Percentiles rank a stretch among this genome's conserved stretches.
Conservation (phyloP, 148 eudicot genomes). For the Polygonum maritimum region DNA sequence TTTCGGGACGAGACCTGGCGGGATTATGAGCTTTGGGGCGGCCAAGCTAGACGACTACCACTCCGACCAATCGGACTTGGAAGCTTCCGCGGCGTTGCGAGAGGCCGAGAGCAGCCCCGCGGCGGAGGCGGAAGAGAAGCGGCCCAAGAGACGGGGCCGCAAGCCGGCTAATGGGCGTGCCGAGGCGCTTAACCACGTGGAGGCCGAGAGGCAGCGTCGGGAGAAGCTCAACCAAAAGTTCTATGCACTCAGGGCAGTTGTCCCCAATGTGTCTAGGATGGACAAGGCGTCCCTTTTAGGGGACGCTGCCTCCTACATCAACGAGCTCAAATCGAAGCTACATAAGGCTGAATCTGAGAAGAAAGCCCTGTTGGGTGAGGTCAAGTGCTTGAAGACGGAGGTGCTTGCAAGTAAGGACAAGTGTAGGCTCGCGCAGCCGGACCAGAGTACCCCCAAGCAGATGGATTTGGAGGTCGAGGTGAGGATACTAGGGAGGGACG, state of each 20-base stretch:
- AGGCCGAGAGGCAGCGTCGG: constrained; percentile 80
- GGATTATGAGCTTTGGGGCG: no score
- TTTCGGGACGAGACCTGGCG: no score
- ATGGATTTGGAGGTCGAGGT: constrained; percentile 61
- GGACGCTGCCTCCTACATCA: constrained; percentile 70
- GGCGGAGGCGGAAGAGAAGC: neutral
- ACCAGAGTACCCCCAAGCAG: neutral
- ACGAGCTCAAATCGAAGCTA: constrained; percentile 44
- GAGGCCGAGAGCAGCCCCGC: no score
- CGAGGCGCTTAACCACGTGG: constrained; percentile 44
- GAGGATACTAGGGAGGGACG: constrained; percentile 78
- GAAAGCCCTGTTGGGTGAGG: constrained; percentile 33
- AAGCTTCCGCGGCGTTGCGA: no score
- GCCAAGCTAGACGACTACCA: constrained; percentile 24
- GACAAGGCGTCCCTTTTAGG: constrained; percentile 78
- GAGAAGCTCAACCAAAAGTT: constrained; percentile 82
- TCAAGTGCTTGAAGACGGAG: constrained; percentile 47
- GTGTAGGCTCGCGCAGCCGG: neutral
- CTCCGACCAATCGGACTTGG: constrained; percentile 15
- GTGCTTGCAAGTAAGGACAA: constrained; percentile 16
- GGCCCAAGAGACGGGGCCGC: constrained; percentile 33
- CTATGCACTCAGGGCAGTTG: constrained; percentile 73
- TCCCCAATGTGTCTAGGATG: constrained; percentile 78
- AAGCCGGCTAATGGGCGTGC: constrained; percentile 22
- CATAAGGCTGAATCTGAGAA: constrained; percentile 34